Evolutionary conservation across 768 basidiomycete species (phyloP).

Genomic region (Serendipita sp.): DNA sequence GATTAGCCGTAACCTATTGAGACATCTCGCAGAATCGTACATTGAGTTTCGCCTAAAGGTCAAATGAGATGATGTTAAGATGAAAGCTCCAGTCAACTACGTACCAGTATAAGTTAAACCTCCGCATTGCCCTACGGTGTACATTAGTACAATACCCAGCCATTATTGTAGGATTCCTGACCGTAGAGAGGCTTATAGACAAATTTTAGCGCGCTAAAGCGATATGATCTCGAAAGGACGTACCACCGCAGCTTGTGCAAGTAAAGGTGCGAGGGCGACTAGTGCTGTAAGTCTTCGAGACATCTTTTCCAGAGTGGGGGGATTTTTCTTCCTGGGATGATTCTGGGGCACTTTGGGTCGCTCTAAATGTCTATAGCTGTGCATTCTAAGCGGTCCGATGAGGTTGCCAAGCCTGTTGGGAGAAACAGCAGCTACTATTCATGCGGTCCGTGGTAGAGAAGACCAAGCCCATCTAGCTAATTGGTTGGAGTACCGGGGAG

Average conservation of each 20-base stretch:
- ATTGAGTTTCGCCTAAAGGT: not conserved
- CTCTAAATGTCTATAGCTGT: no score
- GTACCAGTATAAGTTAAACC: not conserved
- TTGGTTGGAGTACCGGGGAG: no score
- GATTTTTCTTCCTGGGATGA: no score
- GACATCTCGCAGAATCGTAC: not conserved
- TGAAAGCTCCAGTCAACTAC: not conserved
- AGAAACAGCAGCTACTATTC: no score
- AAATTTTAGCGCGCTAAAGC: not conserved
- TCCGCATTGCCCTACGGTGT: not conserved
- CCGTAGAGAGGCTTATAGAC: not conserved
- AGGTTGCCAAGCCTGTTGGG: no score
- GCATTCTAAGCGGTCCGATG: no score
- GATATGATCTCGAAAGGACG: not conserved
- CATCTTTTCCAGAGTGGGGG: not conserved
- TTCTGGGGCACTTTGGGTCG: no score
- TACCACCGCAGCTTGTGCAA: constrained; percentile 2
- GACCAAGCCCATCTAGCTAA: no score
- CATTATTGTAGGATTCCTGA: not conserved
- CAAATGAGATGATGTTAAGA: not conserved
- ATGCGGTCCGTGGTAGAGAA: no score
- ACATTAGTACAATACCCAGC: not conserved
- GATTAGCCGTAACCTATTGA: not conserved
- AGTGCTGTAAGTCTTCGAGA: not conserved
- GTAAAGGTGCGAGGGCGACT: not conserved